Evolutionary conservation across 495 filamentous ascomycete genomes (phyloP), one percentile per base, ranked within the genome.

Genomic region (Haplographium delicatum): DNA sequence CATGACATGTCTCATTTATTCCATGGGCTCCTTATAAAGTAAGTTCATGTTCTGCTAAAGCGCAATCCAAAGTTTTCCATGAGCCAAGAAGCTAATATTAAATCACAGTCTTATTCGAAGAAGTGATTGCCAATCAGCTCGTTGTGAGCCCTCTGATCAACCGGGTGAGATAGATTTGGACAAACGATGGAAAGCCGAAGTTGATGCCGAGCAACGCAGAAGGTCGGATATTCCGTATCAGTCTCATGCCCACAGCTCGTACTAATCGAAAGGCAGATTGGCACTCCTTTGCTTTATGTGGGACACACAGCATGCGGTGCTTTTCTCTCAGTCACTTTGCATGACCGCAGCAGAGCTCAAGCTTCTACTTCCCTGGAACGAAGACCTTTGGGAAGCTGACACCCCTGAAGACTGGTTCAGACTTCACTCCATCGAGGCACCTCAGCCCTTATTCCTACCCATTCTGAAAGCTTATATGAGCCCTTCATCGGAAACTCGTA

Each of bases 301-400:
- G 77, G 76, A 79, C 49, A 75, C 72, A 0, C 74, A 79, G 54
- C 75, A 78, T 50, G 74, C 76, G 1, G 73, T 78, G 0, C 62
- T 80, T 4, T 79, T 78, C 57, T 79, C 72, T 18, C 76, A 80
- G 54, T 76, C 72, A 4, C 65, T 80, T 0, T 80, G 75, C 58
- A 80, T 80, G 76, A 76, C 72, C 4, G 76, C 74, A 11, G 79
- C 79, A 43, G 75, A 80, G 38, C 68, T 82, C 18, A 65, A 72
- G 25, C 66, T 73, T 1, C 61, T 65, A 10, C 60, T 80, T 6
- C 75, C 75, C 0, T 76, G 74, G 44, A 63, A 66, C 23, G 57
- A 72, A 23, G 44, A 62, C 1, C 31, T 71, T 1, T 82, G 78
- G 75, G 76, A 79, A 44, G 76, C 78, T 4, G 57, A 66, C 0